phyloP scores from a whole-genome alignment of 148 eudicot species.

The Pharnaceum exiguum region DNA sequence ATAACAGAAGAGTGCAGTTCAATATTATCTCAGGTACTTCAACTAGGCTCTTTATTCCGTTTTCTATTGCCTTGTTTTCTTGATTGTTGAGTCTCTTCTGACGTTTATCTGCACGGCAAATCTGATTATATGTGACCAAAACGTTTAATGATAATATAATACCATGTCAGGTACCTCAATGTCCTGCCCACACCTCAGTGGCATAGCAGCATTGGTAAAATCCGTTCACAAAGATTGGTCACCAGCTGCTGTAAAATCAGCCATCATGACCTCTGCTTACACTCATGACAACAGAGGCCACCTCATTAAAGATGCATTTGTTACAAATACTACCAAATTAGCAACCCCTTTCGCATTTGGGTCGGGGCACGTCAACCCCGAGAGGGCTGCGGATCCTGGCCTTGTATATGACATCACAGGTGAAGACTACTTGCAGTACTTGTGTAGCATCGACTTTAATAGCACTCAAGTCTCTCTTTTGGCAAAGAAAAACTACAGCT shows the following conservation, averaged over 20 bases:
- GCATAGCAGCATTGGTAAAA: conserved; percentile 52
- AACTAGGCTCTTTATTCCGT: no score
- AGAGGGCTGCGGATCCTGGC: conserved; percentile 55
- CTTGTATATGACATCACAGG: conserved; percentile 50
- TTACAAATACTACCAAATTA: conserved; percentile 19
- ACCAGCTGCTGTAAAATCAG: conserved; percentile 71
- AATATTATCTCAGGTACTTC: conserved; percentile 64
- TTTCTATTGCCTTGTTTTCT: no score
- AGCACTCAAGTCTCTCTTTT: conserved; percentile 39
- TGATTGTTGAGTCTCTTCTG: no score
- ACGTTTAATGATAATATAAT: no score
- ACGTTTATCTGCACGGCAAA: no score
- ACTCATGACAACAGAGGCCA: conserved; percentile 30
- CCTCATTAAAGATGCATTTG: conserved; percentile 40
- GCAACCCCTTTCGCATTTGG: conserved; percentile 69
- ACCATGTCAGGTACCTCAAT: conserved; percentile 64
- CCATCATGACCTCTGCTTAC: conserved; percentile 65
- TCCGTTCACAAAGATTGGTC: conserved; percentile 60
- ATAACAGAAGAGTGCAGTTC: conserved; percentile 47
- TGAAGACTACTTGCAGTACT: conserved; percentile 43
- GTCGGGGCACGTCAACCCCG: conserved; percentile 76
- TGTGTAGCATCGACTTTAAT: conserved; percentile 56
- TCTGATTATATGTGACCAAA: no score
- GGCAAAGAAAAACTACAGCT: conserved; percentile 38
- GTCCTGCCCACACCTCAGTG: conserved; percentile 79